phyloP scores from a whole-genome alignment of 1,284 basidiomycete genomes.

The Microbotryum silenes-acaulis region DNA sequence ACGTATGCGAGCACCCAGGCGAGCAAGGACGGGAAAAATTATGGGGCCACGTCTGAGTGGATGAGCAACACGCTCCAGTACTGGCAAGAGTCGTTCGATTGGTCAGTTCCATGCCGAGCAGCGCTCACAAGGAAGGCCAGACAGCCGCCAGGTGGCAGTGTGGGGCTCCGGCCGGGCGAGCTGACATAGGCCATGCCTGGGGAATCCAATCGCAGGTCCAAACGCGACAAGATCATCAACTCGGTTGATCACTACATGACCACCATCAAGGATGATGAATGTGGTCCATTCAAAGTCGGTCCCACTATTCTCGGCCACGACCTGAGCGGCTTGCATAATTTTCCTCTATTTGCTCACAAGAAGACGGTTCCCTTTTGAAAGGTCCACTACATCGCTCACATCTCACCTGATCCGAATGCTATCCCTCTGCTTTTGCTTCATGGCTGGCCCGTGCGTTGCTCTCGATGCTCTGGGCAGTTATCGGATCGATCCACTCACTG shows the following conservation, averaged over 20 bases:
- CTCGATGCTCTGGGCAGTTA: too few species aligned
- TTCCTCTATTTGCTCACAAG: neutral
- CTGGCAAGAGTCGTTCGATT: constrained; percentile 22
- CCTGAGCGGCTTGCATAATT: neutral
- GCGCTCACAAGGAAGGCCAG: neutral
- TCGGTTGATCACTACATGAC: constrained; percentile 22
- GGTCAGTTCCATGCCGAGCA: neutral
- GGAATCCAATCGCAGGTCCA: constrained; percentile 8
- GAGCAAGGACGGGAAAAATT: neutral
- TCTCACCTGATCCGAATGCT: constrained; percentile 31
- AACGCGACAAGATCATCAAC: constrained; percentile 17
- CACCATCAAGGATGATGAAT: constrained; percentile 5
- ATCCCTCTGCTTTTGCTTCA: constrained; percentile 40
- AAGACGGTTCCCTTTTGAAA: neutral
- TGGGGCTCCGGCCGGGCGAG: neutral
- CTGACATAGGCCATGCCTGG: neutral
- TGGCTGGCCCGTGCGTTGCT: constrained; percentile 36
- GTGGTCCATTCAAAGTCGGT: constrained; percentile 9
- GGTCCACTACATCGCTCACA: constrained; percentile 38
- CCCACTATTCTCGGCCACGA: neutral
- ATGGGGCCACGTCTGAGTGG: constrained; percentile 17
- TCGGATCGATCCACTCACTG: too few species aligned
- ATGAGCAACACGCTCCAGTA: constrained; percentile 14
- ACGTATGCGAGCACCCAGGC: constrained; percentile 23
- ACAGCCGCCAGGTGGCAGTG: neutral